Conservation (phyloP, 805 yeast genomes). For the Clavispora vitiphila region DNA sequence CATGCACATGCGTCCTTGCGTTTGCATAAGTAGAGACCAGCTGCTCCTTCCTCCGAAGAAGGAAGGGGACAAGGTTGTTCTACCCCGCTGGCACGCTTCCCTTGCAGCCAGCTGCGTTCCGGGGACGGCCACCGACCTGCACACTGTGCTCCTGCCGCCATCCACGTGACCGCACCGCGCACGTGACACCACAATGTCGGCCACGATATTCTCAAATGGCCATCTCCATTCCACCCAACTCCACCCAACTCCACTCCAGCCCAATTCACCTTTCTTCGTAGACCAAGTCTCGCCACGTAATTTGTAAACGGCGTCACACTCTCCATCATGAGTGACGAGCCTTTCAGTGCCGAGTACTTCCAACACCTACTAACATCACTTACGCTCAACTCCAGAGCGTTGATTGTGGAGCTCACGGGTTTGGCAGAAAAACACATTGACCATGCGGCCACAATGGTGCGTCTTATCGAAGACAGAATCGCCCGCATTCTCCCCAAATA, state of each 20-base stretch:
- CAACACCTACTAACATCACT: conserved; percentile 28
- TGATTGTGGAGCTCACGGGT: conserved; percentile 35
- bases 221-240: neutral
- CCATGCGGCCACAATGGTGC: conserved; percentile 28
- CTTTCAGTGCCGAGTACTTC: conserved; percentile 24
- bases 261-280: conserved; percentile 2
- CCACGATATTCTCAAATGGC: neutral
- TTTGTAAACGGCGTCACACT: conserved; percentile 3
- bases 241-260: neutral
- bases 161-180: neutral
- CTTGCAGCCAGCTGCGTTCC: no score
- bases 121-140: no score
- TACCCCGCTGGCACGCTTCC: no score
- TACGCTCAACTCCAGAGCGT: conserved; percentile 34
- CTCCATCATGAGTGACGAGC: conserved; percentile 15
- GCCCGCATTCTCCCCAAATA: conserved; percentile 34
- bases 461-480: conserved; percentile 32
- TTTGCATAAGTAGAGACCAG: no score
- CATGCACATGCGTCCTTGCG: no score
- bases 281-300: conserved; percentile 7
- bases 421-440: conserved; percentile 32
- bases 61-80: no score
- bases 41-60: no score
- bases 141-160: no score
- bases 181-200: no score